Conservation (phyloP, 2,329 filamentous ascomycete species). For the Didymella segeticola region DNA sequence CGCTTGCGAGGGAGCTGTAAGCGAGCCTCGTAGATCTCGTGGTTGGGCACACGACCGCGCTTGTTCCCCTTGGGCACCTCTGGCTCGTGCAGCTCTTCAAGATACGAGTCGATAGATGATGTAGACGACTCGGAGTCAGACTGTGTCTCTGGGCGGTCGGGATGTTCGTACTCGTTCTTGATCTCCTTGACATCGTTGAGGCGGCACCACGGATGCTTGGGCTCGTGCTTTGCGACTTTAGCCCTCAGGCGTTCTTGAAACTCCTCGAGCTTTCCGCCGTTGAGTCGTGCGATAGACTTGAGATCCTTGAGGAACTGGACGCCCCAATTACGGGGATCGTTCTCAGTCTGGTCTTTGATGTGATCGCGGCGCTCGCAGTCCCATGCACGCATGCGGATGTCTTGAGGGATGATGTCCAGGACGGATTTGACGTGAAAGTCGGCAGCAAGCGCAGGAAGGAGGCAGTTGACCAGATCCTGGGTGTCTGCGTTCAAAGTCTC, state of each 20-base stretch:
- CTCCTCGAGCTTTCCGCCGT: constrained; percentile 29
- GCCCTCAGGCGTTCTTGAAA: constrained; percentile 37
- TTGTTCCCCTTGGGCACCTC: constrained; percentile 30
- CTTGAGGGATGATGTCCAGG: constrained; percentile 39
- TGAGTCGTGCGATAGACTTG: constrained; percentile 40
- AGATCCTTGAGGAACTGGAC: constrained; percentile 47
- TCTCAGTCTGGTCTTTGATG: constrained; percentile 42
- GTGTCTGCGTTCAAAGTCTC: constrained; percentile 43
- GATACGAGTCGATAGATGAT: constrained; percentile 37
- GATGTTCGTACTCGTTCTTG: constrained; percentile 40
- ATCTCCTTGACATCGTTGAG: constrained; percentile 41
- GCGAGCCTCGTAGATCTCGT: constrained; percentile 41
- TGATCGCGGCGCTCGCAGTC: constrained; percentile 45
- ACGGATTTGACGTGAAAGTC: constrained; percentile 32
- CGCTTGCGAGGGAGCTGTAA: constrained; percentile 33
- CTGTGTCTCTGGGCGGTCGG: constrained; percentile 3
- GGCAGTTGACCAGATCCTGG: constrained; percentile 39
- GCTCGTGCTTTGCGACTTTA: constrained; percentile 33
- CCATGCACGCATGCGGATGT: constrained; percentile 49
- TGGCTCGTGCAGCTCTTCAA: constrained; percentile 40
- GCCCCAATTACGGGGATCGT: constrained; percentile 47
- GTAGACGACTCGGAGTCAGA: constrained; percentile 22
- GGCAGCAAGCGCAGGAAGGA: constrained; percentile 39
- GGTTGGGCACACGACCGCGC: constrained; percentile 24
- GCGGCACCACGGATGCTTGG: constrained; percentile 41